Evolutionary conservation across 163 green algal genomes (phyloP), one percentile per base, ranked within the genome.

Genomic region (Scenedesmus sp.): DNA sequence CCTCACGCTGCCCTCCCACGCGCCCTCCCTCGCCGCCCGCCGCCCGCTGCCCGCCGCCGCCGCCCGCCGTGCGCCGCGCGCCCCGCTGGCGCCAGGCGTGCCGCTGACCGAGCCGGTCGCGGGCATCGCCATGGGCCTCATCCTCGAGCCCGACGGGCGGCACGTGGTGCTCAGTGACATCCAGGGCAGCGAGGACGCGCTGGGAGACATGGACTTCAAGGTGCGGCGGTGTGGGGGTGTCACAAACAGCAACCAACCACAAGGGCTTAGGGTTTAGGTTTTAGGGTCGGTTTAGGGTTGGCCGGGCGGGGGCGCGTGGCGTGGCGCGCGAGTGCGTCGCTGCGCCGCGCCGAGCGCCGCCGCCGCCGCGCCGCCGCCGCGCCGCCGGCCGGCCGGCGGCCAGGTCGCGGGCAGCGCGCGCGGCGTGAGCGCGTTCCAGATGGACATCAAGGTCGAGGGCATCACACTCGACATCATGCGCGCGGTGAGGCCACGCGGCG

Each of bases 171-270:
- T 99, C 54, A 96, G 91, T 1, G 96, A 99, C 85, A 99, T 99
- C 82, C 89, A 98, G 65, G 96, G 96, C 50, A 89, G 80, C 24
- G 96, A 99, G 84, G 96, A 99, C 63, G 90, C 93, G 0, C 88
- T 99, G 64, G 96, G 96, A 0, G 95, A 99, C 85, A 99, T 99
- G 96, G 96, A 99, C 83, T 99, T 99, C 88, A 99, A 99, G 83
- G 89, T 94, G 44, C 26, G 54, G 17, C 22, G 17, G 15, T 56
- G 14, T 14, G 47, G 47, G 47, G 14, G 47, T 56, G 47, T 56
- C 14, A 56, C 47, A 56, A 26, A 44, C 9, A 66, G n/a, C n/a
- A n/a, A n/a, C n/a, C n/a, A n/a, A n/a, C n/a, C n/a, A n/a, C n/a
- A n/a, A n/a, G n/a, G n/a, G n/a, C n/a, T n/a, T n/a, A n/a, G n/a